Evolutionary conservation across 352 stramenopile genomes (phyloP).

Genomic region (Phytophthora podocarpi): DNA sequence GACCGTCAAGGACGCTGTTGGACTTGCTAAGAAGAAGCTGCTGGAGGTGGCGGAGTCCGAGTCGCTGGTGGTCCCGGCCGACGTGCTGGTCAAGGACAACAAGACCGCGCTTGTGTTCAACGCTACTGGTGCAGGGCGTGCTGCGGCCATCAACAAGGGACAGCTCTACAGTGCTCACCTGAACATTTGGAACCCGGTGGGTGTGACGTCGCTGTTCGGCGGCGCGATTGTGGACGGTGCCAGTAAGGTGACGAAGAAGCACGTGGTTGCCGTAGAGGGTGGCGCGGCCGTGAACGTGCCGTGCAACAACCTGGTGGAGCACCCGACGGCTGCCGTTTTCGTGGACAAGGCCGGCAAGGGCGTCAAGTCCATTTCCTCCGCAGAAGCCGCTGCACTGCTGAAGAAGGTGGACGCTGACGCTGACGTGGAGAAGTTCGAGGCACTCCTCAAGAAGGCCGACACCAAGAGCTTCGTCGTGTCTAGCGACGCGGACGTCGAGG

Average conservation of each 20-base stretch:
- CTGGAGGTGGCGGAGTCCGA: slow-evolving; percentile 53
- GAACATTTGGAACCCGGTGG: slow-evolving; percentile 73
- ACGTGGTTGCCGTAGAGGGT: slow-evolving; percentile 51
- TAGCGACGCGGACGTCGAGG: slow-evolving; percentile 62
- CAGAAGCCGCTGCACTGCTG: slow-evolving; percentile 53
- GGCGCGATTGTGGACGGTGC: slow-evolving; percentile 62
- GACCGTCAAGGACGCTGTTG: slow-evolving; percentile 60
- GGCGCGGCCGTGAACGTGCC: slow-evolving; percentile 68
- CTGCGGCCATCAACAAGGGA: slow-evolving; percentile 64
- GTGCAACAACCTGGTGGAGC: slow-evolving; percentile 80
- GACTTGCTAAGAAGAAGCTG: slow-evolving; percentile 79
- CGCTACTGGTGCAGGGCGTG: slow-evolving; percentile 50
- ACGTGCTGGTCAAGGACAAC: slow-evolving; percentile 65
- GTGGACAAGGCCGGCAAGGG: slow-evolving; percentile 62
- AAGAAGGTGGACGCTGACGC: slow-evolving; percentile 53
- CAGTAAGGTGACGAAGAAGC: slow-evolving; percentile 61
- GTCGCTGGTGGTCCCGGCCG: slow-evolving; percentile 58
- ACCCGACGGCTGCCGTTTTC: slow-evolving; percentile 66
- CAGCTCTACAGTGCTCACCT: slow-evolving; percentile 70
- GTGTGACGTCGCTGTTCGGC: slow-evolving; percentile 75
- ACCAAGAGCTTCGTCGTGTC: slow-evolving; percentile 75
- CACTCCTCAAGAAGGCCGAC: slow-evolving; percentile 58
- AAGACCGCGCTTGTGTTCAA: slow-evolving; percentile 80
- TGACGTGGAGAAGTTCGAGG: slow-evolving; percentile 69
- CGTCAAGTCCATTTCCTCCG: slow-evolving; percentile 64